Base-by-base conservation (phyloP, 2,329 filamentous ascomycete genomes). In the Arachnomyces sp. region DNA sequence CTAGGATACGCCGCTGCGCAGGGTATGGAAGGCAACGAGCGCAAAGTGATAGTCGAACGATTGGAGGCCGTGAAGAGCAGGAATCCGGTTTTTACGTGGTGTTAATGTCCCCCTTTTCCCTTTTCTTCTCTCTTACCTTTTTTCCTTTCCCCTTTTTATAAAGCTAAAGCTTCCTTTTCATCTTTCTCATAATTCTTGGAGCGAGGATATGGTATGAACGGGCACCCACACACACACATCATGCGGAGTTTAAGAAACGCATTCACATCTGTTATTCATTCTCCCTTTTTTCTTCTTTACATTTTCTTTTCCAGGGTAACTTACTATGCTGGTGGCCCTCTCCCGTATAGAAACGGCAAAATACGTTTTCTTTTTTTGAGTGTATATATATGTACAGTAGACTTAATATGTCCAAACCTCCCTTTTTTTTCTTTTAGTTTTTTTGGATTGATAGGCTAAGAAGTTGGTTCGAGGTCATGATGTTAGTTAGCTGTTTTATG, bases 61-160 rank as follows among this genome's bases (percentile, higher is more conserved):
- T 67, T 98, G 43, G 92, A 98, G 70, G 84, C 90, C 44, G 92
- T 98, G 46, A 96, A 96, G 73, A 86, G 81, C 58, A 84, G 83
- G 60, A 93, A 94, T 58, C 92, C 92, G 2, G 88, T 98, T 25
- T 98, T 98, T 64, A 94, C 85, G 33, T 98, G 92, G 85, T 98
- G 92, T 70, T 96, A 34, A 25, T 36, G 30, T 38, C 39, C n/a
- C 25, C 20, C 17, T 7, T 38, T 39, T 36, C 31, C 36, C 15
- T 32, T 14, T n/a, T 34, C 14, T n/a, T 15, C 12, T 5, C 33
- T 31, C 35, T 33, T 39, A 30, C 43, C 36, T 44, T 44, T 52
- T 48, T 48, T 49, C 30, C 43, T n/a, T n/a, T n/a, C 39, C 20
- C 30, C 33, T 32, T 31, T 39, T 28, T 16, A 31, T 28, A 31